Conservation (phyloP, 176 grass and related monocot genomes). For the Avena insularis region DNA sequence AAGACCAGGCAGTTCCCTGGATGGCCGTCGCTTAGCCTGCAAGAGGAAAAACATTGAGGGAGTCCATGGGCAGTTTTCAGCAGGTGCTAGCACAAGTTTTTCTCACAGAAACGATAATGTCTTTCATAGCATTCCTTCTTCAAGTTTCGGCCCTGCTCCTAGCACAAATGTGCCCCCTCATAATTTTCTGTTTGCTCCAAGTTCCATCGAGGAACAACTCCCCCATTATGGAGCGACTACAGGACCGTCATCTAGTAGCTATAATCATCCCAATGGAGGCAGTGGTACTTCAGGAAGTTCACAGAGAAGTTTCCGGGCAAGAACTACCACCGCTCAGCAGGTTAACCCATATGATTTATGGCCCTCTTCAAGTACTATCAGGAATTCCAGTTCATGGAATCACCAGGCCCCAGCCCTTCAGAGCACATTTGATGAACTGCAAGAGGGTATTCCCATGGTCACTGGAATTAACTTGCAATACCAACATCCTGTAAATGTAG, state of each 20-base stretch:
- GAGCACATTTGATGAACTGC: constrained; percentile 57
- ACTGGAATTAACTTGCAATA: constrained; percentile 50
- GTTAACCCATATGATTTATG: constrained; percentile 48
- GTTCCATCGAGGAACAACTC: constrained; percentile 56
- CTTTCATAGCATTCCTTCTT: constrained; percentile 56
- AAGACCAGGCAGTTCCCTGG: constrained; percentile 62
- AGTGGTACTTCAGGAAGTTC: constrained; percentile 43
- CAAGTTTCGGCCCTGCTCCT: constrained; percentile 48
- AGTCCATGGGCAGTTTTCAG: constrained; percentile 58
- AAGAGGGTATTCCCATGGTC: constrained; percentile 49
- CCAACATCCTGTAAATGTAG: constrained; percentile 53
- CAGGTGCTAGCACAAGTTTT: constrained; percentile 55
- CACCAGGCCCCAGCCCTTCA: constrained; percentile 48
- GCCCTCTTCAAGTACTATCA: constrained; percentile 53
- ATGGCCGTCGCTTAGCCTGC: constrained; percentile 64
- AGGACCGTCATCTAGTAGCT: constrained; percentile 45
- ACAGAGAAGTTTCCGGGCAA: constrained; percentile 64
- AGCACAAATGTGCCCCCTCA: constrained; percentile 45
- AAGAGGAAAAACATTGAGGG: constrained; percentile 87
- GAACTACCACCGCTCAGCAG: constrained; percentile 52
- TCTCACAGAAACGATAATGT: constrained; percentile 48
- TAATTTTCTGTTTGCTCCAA: constrained; percentile 44
- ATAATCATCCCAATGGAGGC: constrained; percentile 45
- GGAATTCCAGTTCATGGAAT: constrained; percentile 48
- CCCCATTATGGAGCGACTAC: constrained; percentile 36